These are phyloP conservation scores for Shiraia bambusicola DNA, from an alignment of 2,329 filamentous ascomycete species.

Conservation along the genomic window DNA sequence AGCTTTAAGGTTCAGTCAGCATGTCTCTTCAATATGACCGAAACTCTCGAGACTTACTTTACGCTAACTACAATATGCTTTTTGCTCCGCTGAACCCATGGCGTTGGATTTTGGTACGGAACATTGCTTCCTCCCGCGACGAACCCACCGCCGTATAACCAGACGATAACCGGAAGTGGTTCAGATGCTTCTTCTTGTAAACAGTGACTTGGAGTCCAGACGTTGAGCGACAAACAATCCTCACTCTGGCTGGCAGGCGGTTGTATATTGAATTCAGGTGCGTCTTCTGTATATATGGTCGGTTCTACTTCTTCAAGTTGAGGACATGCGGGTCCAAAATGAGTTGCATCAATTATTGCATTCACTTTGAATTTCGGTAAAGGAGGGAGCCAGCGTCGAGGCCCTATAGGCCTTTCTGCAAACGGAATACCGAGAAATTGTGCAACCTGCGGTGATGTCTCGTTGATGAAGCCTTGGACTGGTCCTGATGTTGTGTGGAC, in stretches of 20 bases:
- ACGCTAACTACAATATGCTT: slow-evolving; percentile 41
- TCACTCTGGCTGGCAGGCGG: slow-evolving; percentile 35
- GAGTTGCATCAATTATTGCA: slow-evolving; percentile 27
- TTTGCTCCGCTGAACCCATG: slow-evolving; percentile 37
- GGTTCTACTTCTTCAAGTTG: slow-evolving; percentile 20
- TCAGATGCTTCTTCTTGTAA: slow-evolving; percentile 10
- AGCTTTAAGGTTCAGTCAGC: slow-evolving; percentile 14
- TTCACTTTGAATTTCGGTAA: slow-evolving; percentile 18
- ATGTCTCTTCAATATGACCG: neutral
- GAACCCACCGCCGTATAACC: slow-evolving; percentile 54
- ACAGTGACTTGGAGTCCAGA: slow-evolving; percentile 46
- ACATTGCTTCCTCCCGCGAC: slow-evolving; percentile 48
- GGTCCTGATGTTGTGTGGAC: slow-evolving; percentile 31
- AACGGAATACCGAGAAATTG: slow-evolving; percentile 45
- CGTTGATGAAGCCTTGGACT: slow-evolving; percentile 38
- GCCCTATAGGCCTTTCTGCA: slow-evolving; percentile 38
- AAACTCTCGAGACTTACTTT: slow-evolving; percentile 20
- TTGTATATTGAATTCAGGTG: slow-evolving; percentile 25
- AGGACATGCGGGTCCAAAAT: slow-evolving; percentile 32
- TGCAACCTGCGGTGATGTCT: slow-evolving; percentile 39
- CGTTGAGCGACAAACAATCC: slow-evolving; percentile 51
- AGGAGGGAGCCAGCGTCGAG: slow-evolving; percentile 39
- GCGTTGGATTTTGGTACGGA: slow-evolving; percentile 38
- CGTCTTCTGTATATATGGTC: slow-evolving; percentile 26
- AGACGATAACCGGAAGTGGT: slow-evolving; percentile 48